phyloP scores from a whole-genome alignment of 164 flowering plant species.

The Aristolochia contorta region DNA sequence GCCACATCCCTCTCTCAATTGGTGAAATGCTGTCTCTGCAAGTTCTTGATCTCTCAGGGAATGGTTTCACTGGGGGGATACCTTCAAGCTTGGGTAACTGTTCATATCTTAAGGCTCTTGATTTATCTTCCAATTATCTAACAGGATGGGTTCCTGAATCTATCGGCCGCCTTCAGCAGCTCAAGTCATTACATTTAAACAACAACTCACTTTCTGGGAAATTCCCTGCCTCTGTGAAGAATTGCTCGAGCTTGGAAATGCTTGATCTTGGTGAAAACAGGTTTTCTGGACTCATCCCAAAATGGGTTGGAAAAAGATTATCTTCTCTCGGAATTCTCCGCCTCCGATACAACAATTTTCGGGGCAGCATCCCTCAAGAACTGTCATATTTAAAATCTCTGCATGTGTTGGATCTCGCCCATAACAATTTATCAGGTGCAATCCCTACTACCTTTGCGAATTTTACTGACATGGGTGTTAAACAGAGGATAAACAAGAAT shows the following conservation, averaged over 20 bases:
- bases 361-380: not conserved
- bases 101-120: constrained; percentile 25
- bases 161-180: no score
- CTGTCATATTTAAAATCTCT: not conserved
- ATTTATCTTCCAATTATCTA: constrained; percentile 23
- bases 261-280: no score
- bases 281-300: not conserved
- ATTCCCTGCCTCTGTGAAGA: constrained; percentile 15
- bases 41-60: constrained; percentile 35
- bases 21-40: constrained; percentile 18
- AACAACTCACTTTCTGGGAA: constrained; percentile 26
- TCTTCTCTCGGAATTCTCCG: not conserved
- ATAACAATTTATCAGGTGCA: not conserved
- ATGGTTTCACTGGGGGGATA: constrained; percentile 30
- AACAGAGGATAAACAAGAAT: not conserved
- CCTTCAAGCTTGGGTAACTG: constrained; percentile 29
- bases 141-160: constrained; percentile 27
- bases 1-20: constrained; percentile 31
- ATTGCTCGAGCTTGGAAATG: not conserved
- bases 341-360: constrained; percentile 2
- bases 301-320: not conserved
- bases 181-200: constrained; percentile 10
- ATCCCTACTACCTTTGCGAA: not conserved
- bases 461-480: not conserved
- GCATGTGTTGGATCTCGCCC: constrained; percentile 4